These are phyloP conservation scores for Cenchrus purpureus DNA, from an alignment of 176 grass and related monocot genomes.

Conservation along the genomic window DNA sequence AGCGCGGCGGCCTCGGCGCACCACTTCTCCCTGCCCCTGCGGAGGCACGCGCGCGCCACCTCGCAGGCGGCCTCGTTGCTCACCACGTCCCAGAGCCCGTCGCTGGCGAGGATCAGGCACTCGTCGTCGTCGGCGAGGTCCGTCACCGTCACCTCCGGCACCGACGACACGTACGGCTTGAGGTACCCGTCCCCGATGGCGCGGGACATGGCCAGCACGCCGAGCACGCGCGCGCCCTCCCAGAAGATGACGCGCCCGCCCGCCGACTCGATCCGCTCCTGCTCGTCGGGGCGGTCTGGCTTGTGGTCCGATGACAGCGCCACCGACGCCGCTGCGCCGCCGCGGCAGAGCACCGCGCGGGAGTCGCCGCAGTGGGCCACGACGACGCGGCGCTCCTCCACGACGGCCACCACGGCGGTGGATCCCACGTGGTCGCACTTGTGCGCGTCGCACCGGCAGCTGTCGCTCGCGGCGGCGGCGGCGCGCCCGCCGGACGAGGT, in stretches of 20 bases:
- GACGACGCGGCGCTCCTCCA: slow-evolving; percentile 48
- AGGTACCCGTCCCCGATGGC: slow-evolving; percentile 82
- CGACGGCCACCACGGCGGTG: slow-evolving; percentile 76
- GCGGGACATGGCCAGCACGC: slow-evolving; percentile 86
- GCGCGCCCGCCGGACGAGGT: neutral
- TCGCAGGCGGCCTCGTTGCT: slow-evolving; percentile 79
- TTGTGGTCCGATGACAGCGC: slow-evolving; percentile 82
- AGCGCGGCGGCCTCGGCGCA: slow-evolving; percentile 82
- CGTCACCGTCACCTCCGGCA: slow-evolving; percentile 81
- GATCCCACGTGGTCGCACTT: slow-evolving; percentile 80
- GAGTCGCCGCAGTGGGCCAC: slow-evolving; percentile 85
- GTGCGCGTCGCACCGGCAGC: slow-evolving; percentile 71
- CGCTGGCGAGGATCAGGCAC: slow-evolving; percentile 90
- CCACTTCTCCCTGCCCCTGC: slow-evolving; percentile 48
- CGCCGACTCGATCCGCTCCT: slow-evolving; percentile 64
- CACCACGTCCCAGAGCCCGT: slow-evolving; percentile 93
- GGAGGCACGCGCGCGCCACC: slow-evolving; percentile 70
- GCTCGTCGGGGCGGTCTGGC: slow-evolving; percentile 88
- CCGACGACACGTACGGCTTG: slow-evolving; percentile 66
- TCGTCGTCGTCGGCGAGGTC: slow-evolving; percentile 62
- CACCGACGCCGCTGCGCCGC: slow-evolving; percentile 39
- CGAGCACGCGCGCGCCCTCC: slow-evolving; percentile 82
- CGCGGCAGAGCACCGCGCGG: slow-evolving; percentile 81
- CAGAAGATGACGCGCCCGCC: slow-evolving; percentile 90
- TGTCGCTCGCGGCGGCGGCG: neutral